These are phyloP conservation scores for Ophiobolus disseminans DNA, from an alignment of 2,329 filamentous ascomycete species.

Conservation along the genomic window DNA sequence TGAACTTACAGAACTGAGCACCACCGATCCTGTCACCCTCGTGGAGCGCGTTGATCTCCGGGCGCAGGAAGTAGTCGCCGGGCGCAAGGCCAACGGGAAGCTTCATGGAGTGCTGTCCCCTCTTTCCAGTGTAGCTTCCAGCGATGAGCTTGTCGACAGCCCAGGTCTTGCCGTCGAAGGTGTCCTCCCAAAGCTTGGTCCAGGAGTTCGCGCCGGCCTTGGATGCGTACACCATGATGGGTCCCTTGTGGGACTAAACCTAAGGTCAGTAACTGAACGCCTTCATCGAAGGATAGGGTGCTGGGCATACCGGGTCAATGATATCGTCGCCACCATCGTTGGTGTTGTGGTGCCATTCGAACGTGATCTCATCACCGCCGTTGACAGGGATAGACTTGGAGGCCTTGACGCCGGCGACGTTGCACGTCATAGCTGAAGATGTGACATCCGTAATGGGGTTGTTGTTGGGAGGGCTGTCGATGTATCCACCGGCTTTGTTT, in stretches of 20 bases:
- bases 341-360: constrained; percentile 61
- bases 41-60: constrained; percentile 56
- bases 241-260: constrained; percentile 56
- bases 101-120: constrained; percentile 51
- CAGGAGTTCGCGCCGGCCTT: constrained; percentile 55
- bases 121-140: constrained; percentile 38
- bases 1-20: constrained; percentile 56
- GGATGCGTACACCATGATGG: constrained; percentile 61
- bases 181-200: constrained; percentile 55
- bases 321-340: constrained; percentile 57
- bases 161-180: constrained; percentile 45
- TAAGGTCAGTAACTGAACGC: neutral
- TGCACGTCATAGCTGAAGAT: constrained; percentile 45
- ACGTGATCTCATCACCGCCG: constrained; percentile 55
- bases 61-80: constrained; percentile 54
- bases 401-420: constrained; percentile 40
- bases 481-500: constrained; percentile 53
- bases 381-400: constrained; percentile 56
- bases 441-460: constrained; percentile 45
- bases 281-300: too few species aligned
- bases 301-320: constrained; percentile 48
- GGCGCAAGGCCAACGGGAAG: constrained; percentile 48
- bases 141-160: constrained; percentile 50
- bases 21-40: constrained; percentile 46
- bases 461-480: constrained; percentile 55